A percentile compares a stretch with the other conserved stretches of the same genome.
These are phyloP conservation scores for Microstegium vimineum DNA, from an alignment of 176 grass and related monocot species.

Conservation along the genomic window DNA sequence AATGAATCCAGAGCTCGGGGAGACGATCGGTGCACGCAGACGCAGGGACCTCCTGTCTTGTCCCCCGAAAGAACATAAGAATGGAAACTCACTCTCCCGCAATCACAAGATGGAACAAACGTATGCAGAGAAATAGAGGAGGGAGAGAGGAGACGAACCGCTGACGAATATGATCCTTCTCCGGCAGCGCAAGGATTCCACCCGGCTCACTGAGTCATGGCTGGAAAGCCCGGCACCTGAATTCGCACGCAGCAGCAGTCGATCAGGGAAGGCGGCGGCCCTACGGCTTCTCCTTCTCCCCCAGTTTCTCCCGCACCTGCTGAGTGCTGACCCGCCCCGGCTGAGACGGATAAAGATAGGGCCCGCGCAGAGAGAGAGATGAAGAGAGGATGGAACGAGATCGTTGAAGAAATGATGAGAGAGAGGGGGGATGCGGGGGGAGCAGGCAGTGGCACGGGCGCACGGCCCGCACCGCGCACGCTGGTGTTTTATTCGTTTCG, in stretches of 20 bases:
- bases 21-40: background rate
- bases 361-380: background rate
- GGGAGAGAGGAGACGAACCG: background rate
- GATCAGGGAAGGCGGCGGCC: background rate
- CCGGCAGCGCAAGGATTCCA: constrained; percentile 1
- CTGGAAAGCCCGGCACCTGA: background rate
- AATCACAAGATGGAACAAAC: background rate
- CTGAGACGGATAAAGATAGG: constrained; percentile 38
- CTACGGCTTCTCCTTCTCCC: background rate
- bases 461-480: background rate
- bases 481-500: background rate
- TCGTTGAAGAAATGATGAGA: constrained; percentile 33
- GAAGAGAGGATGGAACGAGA: background rate
- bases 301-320: background rate
- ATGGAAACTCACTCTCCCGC: background rate
- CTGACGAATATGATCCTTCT: background rate
- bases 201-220: constrained; percentile 23
- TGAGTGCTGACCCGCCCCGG: background rate
- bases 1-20: background rate
- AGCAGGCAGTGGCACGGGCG: background rate
- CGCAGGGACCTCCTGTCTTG: background rate
- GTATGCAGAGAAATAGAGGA: background rate
- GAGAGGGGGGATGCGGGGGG: background rate
- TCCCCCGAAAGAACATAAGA: background rate
- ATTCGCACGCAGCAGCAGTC: background rate